Evolutionary conservation across 1,284 basidiomycete genomes (phyloP), one percentile per base, ranked within the genome.

Genomic region (Leccinum pachyderme): DNA sequence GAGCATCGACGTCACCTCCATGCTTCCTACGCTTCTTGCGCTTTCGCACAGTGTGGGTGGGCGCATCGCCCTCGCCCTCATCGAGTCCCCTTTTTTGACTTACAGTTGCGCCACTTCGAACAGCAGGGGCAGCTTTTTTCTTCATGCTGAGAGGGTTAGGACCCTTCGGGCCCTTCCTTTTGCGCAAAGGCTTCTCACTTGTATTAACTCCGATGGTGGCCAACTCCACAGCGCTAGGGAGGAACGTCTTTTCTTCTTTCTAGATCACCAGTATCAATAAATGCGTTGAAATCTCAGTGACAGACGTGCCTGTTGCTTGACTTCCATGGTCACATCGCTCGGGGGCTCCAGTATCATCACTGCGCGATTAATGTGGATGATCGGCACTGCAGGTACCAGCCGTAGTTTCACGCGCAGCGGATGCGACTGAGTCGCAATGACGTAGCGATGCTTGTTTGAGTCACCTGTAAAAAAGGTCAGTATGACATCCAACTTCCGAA

Each of bases 131-230:
- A 54, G 70, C 88, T 75, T 94, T 94, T 79, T 94, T 98, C 77
- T 92, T 95, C 37, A 95, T 76, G 57, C 93, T 95, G 4, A 99
- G 79, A 13, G 96, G 94, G 74, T 99, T 99, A 0, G 95, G 93
- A 0, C 81, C 92, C 68, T 93, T 95, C 0, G 88, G 86, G 1
- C 84, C 86, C 64, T 81, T 87, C 61, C 79, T 82, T 69, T 84
- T 88, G 68, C 82, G 87, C n/a, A 71, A 68, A 41, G 71, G 75
- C 56, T 79, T 75, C 13, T 62, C 55, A 1, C 73, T 59, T 5
- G 63, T 61, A 13, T 74, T 68, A 18, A 72, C 57, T 45, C 41
- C 53, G 1, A 81, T 70, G 8, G 78, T 61, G 4, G 75, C 70
- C 41, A 77, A 63, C 54, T 86, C 82, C 15, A 79, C 72, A 27